phyloP scores from a whole-genome alignment of 768 basidiomycete species.

The Auriscalpium vulgare region DNA sequence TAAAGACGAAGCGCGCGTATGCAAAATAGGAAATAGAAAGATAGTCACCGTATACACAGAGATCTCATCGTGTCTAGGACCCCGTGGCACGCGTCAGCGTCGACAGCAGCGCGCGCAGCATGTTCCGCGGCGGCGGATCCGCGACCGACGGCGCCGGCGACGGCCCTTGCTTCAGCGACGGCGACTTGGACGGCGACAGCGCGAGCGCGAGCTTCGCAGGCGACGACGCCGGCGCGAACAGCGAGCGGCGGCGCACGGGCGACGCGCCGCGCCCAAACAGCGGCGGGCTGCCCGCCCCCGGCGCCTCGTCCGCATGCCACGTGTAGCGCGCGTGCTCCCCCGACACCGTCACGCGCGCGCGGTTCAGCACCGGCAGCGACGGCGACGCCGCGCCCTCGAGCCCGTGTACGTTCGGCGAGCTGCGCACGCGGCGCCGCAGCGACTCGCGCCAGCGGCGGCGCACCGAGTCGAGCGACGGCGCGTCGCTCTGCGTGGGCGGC shows the following conservation, averaged over 20 bases:
- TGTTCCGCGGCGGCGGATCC: not conserved
- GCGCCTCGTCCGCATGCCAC: not conserved
- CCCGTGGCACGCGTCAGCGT: not conserved
- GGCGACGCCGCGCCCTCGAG: not conserved
- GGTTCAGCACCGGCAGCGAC: not conserved
- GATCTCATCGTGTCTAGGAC: too few relatives aligned
- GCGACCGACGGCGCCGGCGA: not conserved
- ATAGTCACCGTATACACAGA: not conserved
- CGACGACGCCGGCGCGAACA: not conserved
- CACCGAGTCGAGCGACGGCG: not conserved
- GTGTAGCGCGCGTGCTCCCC: not conserved
- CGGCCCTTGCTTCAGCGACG: not conserved
- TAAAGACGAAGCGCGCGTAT: not conserved
- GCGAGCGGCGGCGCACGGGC: not conserved
- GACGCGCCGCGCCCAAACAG: not conserved
- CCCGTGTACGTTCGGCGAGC: not conserved
- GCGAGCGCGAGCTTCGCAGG: not conserved
- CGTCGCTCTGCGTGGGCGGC: not conserved
- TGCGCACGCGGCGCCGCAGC: not conserved
- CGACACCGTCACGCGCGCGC: not conserved
- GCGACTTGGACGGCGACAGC: not conserved
- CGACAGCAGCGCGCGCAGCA: slow-evolving; percentile 2
- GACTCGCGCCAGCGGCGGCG: not conserved
- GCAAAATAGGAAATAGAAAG: not conserved
- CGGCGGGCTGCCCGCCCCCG: too few relatives aligned